Evolutionary conservation across 1,139 yeast genomes (phyloP).

Genomic region (Yamadazyma oceani): DNA sequence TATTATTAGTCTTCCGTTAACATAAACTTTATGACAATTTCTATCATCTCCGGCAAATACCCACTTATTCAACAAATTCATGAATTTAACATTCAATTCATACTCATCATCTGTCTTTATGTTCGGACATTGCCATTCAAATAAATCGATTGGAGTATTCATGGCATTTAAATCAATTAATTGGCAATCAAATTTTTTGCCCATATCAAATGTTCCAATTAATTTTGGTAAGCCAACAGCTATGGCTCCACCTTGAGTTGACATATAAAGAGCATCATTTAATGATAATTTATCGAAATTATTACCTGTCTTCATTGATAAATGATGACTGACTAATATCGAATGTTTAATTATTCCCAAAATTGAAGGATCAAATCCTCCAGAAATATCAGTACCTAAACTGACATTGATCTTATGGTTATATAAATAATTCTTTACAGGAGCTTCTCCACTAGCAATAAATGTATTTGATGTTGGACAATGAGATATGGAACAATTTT

Average conservation of each 20-base stretch:
- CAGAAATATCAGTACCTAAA: slow-evolving; percentile 90
- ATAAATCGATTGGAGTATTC: slow-evolving; percentile 68
- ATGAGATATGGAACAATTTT: slow-evolving; percentile 77
- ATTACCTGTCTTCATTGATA: slow-evolving; percentile 55
- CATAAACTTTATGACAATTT: slow-evolving; percentile 79
- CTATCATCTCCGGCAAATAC: slow-evolving; percentile 94
- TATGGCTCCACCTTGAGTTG: slow-evolving; percentile 88
- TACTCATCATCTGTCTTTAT: slow-evolving; percentile 12
- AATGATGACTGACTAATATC: slow-evolving; percentile 78
- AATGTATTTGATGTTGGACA: slow-evolving; percentile 93
- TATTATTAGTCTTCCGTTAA: slow-evolving; percentile 65
- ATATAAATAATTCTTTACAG: slow-evolving; percentile 64
- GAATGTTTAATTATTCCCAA: slow-evolving; percentile 77
- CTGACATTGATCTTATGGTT: slow-evolving; percentile 72
- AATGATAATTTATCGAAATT: slow-evolving; percentile 51
- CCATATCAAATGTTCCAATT: slow-evolving; percentile 71
- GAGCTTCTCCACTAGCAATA: slow-evolving; percentile 88
- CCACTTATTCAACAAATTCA: slow-evolving; percentile 79
- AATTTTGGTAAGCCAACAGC: slow-evolving; percentile 60
- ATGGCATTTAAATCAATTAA: slow-evolving; percentile 57
- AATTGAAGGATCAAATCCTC: slow-evolving; percentile 84
- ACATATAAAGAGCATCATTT: slow-evolving; percentile 73
- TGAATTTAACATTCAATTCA: slow-evolving; percentile 30
- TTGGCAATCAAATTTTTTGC: slow-evolving; percentile 85
- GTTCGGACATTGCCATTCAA: slow-evolving; percentile 59